Evolutionary conservation across 2,329 filamentous ascomycete species (phyloP), one percentile per base, ranked within the genome.

Genomic region (Stemphylium beticola): DNA sequence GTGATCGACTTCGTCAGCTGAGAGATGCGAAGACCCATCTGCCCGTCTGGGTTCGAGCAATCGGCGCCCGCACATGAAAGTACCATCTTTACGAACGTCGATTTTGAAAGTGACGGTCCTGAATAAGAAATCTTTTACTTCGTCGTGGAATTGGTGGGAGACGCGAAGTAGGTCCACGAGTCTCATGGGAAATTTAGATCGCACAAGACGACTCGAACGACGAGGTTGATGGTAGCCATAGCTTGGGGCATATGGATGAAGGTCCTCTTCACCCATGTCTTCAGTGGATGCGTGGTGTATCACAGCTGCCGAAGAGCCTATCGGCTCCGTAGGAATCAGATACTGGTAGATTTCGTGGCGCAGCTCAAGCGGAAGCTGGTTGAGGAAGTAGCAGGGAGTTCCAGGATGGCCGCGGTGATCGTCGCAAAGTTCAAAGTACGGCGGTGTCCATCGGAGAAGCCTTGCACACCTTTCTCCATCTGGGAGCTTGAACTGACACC

Each of bases 11-110:
- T 66, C 58, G 31, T 66, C 60, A 2, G 51, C 43, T 10, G 56
- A 24, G 31, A 55, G 55, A 22, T 69, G 63, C 4, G 58, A 57
- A 15, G 60, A 61, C 2, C 71, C 67, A 46, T 74, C 71, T 24
- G 65, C 62, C 20, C 65, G 57, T 37, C 52, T 60, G 0, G 72
- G 70, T 29, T 68, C 66, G 11, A 74, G 52, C 14, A 75, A 61
- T 10, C 68, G 55, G 40, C 66, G 60, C 11, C 69, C 67, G 45
- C 71, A 73, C 65, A 75, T 73, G 49, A 67, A 71, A 2, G 67
- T 64, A 9, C 72, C 72, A 18, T 71, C 65, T 33, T 65, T 68
- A 4, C 69, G 61, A 7, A 75, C 60, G 34, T 73, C 67, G 29
- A 75, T 66, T 0, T 53, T 66, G 46, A 75, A 75, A 0, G 62